A percentile compares a stretch with the other conserved stretches of the same genome.
Evolutionary conservation across 2,329 filamentous ascomycete genomes (phyloP).

Genomic region (Emydomyces testavorans): DNA sequence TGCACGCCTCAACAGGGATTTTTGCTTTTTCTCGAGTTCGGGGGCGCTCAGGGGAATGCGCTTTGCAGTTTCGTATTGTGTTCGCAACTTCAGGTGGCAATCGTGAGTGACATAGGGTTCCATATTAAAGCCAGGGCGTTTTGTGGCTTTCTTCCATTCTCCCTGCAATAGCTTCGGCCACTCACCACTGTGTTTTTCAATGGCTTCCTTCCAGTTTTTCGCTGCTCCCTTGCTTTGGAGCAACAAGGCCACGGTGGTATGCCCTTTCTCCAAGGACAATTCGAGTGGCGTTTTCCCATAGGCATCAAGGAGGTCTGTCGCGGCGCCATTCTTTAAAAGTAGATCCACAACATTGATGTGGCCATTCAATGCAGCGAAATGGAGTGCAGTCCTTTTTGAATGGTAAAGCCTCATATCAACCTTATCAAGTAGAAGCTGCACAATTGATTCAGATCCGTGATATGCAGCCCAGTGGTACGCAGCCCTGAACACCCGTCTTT

Average conservation of each 20-base stretch:
- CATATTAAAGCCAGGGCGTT: background rate
- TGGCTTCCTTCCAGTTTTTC: constrained; percentile 2
- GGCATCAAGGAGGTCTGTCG: constrained; percentile 7
- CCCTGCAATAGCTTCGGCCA: background rate
- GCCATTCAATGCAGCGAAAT: constrained; percentile 7
- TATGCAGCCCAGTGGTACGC: constrained; percentile 9
- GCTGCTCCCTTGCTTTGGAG: constrained; percentile 9
- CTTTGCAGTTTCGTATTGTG: background rate
- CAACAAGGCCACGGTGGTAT: background rate
- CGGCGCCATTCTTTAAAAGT: constrained; percentile 10
- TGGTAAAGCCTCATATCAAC: background rate
- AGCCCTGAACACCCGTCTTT: background rate
- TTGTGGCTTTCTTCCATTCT: background rate
- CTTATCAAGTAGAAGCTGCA: constrained; percentile 5
- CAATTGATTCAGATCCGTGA: constrained; percentile 7
- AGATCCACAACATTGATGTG: constrained; percentile 4
- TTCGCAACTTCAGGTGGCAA: no score
- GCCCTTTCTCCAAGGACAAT: background rate
- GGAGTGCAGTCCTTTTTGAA: constrained; percentile 1
- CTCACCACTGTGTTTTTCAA: background rate
- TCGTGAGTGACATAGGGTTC: no score
- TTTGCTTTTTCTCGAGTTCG: background rate
- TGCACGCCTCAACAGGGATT: background rate
- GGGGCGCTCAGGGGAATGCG: background rate
- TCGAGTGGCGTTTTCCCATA: constrained; percentile 10